Percentiles rank a stretch among this genome's conserved stretches.
Evolutionary conservation across 768 basidiomycete species (phyloP).

Genomic region (Hypholoma sublateritium): DNA sequence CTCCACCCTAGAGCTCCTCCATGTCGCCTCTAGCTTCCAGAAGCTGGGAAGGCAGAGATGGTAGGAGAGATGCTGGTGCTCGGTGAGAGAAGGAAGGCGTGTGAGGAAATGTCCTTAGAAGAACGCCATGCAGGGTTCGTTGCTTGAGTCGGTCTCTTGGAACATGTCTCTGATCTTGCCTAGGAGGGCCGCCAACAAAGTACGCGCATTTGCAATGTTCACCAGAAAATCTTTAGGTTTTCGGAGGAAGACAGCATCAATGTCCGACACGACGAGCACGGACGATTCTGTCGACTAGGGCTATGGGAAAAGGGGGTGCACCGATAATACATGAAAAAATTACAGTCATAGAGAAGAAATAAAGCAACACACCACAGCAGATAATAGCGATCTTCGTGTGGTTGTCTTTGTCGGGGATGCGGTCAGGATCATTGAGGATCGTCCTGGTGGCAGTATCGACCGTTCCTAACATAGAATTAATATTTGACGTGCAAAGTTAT

Average conservation of each 20-base stretch:
- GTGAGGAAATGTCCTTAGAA: too few species aligned
- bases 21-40: too few species aligned
- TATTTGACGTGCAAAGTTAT: not conserved
- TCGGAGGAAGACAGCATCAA: constrained; percentile 96
- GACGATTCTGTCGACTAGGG: constrained; percentile 74
- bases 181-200: constrained; percentile 78
- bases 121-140: too few species aligned
- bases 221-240: constrained; percentile 95
- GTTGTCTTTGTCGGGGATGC: constrained; percentile 92
- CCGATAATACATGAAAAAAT: constrained; percentile 24
- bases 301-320: constrained; percentile 30
- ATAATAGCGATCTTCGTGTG: constrained; percentile 92
- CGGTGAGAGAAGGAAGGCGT: too few species aligned
- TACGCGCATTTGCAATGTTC: constrained; percentile 84
- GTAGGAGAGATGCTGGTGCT: too few species aligned
- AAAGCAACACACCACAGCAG: constrained; percentile 87
- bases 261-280: constrained; percentile 97
- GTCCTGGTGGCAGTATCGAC: constrained; percentile 97
- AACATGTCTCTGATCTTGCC: constrained; percentile 94
- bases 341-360: constrained; percentile 95
- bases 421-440: constrained; percentile 91
- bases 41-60: too few species aligned
- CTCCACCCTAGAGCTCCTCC: too few species aligned
- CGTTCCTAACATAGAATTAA: constrained; percentile 63
- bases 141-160: too few species aligned